Base-by-base conservation (phyloP, 768 basidiomycete species). In the Gautieria morchelliformis region DNA sequence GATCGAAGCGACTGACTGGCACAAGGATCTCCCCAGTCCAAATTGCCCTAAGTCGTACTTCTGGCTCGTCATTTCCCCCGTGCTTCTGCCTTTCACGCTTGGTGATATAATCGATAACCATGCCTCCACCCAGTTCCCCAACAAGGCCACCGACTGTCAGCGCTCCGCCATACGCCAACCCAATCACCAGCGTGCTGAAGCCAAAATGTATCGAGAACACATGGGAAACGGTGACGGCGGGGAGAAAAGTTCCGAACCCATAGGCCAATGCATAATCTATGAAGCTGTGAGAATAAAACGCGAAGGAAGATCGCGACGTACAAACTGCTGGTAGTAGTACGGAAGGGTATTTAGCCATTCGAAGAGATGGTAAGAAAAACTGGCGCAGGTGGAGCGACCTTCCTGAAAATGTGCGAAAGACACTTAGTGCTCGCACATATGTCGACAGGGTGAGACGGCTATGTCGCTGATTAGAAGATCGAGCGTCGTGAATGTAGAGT, bases 291-390 rank as follows among this genome's bases (percentile, higher is more conserved):
- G 19, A 17, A 5, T 65, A 69, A 3, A 5, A 5, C n/a, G n/a
- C n/a, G n/a, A n/a, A n/a, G n/a, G n/a, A n/a, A n/a, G n/a, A n/a
- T n/a, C n/a, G n/a, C n/a, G 5, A 27, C 59, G 54, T 71, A 72
- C 71, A 73, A 54, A 72, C 54, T 10, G 70, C 73, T 8, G 71
- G 72, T 56, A 73, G 69, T 11, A 60, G 61, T 12, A 74, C 71
- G 9, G 71, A 72, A 19, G 73, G 73, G 60, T 73, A 74, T 58
- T 69, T 72, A 20, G 73, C 62, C 71, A 72, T 73, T 39, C 68
- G 68, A 39, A 72, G 64, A 17, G 71, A 45, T 69, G 54, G 14
- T 69, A 61, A 37, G 71, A 72, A 47, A 70, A 70, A 5, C 56
- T 66, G 8, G 44, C 49, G 48, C 44, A 66, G 64, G 14, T 70